A percentile compares a stretch with the other conserved stretches of the same genome.
phyloP scores from a whole-genome alignment of 1,284 basidiomycete species.

The Cryptococcus wingfieldii region DNA sequence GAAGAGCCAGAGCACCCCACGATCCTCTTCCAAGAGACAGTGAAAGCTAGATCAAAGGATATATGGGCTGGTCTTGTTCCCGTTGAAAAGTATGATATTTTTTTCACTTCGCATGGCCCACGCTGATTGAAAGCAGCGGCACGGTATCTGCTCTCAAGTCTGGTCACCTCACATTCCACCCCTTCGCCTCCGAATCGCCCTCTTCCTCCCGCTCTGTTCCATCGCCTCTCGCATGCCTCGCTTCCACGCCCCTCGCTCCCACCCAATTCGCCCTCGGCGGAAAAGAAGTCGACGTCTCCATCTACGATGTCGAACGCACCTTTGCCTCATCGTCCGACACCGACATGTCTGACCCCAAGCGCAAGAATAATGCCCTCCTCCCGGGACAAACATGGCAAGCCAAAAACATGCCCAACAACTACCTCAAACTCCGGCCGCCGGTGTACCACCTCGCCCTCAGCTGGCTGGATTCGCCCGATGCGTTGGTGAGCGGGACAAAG shows the following conservation, averaged over 20 bases:
- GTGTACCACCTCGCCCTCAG: conserved; percentile 69
- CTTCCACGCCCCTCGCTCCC: conserved; percentile 53
- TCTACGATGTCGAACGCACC: conserved; percentile 72
- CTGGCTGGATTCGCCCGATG: conserved; percentile 46
- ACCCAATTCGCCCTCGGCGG: conserved; percentile 73
- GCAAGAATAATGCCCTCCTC: conserved; percentile 64
- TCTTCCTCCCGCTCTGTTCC: conserved; percentile 22
- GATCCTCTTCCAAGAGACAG: conserved; percentile 18
- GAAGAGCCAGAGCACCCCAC: conserved; percentile 21
- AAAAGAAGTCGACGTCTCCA: conserved; percentile 78
- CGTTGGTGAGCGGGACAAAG: conserved; percentile 67
- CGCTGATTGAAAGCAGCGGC: conserved; percentile 13
- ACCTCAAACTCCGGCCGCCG: conserved; percentile 71
- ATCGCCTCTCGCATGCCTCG: conserved; percentile 42
- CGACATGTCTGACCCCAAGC: conserved; percentile 50
- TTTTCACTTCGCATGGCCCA: not conserved
- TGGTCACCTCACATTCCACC: conserved; percentile 29
- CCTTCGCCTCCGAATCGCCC: conserved; percentile 1
- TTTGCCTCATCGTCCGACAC: conserved; percentile 49
- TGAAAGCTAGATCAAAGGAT: conserved; percentile 21
- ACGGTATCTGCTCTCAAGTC: conserved; percentile 41
- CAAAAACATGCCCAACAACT: conserved; percentile 61
- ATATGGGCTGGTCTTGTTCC: conserved; percentile 35
- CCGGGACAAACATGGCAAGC: conserved; percentile 55
- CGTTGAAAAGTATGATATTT: conserved; percentile 15